phyloP scores from a whole-genome alignment of 2,329 filamentous ascomycete species.

The Sclerotinia glacialis region DNA sequence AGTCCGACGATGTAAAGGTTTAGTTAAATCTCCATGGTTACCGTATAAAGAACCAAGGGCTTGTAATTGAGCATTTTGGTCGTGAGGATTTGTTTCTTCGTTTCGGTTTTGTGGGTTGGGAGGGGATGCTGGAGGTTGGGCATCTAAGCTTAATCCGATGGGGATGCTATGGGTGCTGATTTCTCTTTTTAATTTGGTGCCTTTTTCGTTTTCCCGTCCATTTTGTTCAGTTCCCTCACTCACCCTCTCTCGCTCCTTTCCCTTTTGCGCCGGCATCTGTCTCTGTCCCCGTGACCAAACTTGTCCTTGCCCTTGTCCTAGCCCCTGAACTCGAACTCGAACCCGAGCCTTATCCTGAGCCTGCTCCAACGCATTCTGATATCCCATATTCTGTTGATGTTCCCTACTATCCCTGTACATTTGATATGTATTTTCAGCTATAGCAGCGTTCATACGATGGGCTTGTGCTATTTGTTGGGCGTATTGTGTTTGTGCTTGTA shows the following conservation, averaged over 20 bases:
- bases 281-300: background rate
- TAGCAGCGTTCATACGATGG: background rate
- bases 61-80: background rate
- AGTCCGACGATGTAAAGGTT: background rate
- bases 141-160: background rate
- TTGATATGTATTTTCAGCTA: background rate
- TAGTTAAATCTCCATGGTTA: too few relatives aligned
- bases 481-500: background rate
- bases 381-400: conserved; percentile 10
- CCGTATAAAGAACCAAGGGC: background rate
- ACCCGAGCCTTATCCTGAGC: background rate
- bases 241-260: background rate
- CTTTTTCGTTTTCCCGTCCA: background rate
- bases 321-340: background rate
- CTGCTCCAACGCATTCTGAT: background rate
- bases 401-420: background rate
- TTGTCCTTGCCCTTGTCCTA: background rate
- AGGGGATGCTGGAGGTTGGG: background rate
- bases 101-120: too few relatives aligned
- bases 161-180: background rate
- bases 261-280: background rate
- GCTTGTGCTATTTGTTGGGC: background rate
- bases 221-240: background rate
- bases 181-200: background rate
- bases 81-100: background rate